Conservation (phyloP, 2,329 filamentous ascomycete genomes). For the Coleophoma crateriformis region DNA sequence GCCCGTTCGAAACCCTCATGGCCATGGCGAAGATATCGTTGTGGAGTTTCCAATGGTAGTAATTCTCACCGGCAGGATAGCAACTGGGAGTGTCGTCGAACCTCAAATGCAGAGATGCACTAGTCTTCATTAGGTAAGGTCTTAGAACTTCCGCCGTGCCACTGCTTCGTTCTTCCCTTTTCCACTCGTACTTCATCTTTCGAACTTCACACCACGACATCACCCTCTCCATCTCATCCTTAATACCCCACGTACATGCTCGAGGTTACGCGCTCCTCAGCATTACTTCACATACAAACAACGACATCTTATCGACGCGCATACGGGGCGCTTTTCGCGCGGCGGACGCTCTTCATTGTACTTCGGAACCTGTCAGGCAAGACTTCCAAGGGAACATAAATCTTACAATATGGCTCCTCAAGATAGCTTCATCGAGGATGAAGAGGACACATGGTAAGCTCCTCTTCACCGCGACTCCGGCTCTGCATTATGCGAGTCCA, state of each 20-base stretch:
- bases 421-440: conserved; percentile 67
- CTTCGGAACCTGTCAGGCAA: too few species aligned
- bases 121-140: neutral
- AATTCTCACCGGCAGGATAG: neutral
- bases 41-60: conserved; percentile 27
- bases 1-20: conserved; percentile 51
- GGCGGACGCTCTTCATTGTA: too few species aligned
- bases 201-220: neutral
- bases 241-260: neutral
- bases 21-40: conserved; percentile 44
- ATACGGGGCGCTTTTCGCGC: too few species aligned
- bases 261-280: neutral
- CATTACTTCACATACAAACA: neutral
- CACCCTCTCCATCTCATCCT: neutral
- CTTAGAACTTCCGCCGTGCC: neutral
- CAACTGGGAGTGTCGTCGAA: neutral
- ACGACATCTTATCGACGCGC: neutral
- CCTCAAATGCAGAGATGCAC: neutral
- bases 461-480: neutral
- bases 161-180: neutral
- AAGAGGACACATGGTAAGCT: conserved; percentile 63
- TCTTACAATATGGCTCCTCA: conserved; percentile 52
- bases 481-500: too few species aligned
- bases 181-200: neutral
- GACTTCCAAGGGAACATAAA: too few species aligned